These are phyloP conservation scores for Raffaelea arxii DNA, from an alignment of 2,329 filamentous ascomycete genomes.

Conservation along the genomic window DNA sequence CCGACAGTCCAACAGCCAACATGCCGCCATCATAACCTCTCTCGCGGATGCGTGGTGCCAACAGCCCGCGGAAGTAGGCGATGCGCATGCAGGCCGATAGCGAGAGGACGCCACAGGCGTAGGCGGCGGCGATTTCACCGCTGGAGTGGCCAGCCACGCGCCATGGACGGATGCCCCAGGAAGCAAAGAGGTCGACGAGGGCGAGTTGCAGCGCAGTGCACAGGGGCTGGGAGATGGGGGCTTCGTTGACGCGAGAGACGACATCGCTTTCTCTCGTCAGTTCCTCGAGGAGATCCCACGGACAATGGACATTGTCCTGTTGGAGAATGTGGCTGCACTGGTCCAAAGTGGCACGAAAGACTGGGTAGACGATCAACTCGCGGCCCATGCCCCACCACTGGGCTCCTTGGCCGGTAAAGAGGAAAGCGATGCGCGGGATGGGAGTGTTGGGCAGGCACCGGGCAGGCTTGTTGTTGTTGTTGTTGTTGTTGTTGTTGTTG, in stretches of 20 bases:
- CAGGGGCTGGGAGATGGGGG: conserved; percentile 18
- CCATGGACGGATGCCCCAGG: conserved; percentile 24
- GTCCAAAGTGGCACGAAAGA: background rate
- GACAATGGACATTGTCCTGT: no score
- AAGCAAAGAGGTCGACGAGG: conserved; percentile 24
- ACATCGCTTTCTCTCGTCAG: conserved; percentile 12
- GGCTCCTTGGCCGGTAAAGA: conserved; percentile 21
- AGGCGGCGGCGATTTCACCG: conserved; percentile 35
- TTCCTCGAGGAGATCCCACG: conserved; percentile 15
- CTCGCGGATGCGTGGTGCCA: conserved; percentile 31
- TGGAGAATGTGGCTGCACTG: background rate
- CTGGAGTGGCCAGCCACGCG: conserved; percentile 30
- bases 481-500: conserved; percentile 22
- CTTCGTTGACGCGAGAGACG: conserved; percentile 17
- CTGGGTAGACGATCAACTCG: conserved; percentile 5
- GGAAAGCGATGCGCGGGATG: conserved; percentile 26
- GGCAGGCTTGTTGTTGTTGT: conserved; percentile 26
- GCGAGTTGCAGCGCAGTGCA: conserved; percentile 30
- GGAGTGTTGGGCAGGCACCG: no score
- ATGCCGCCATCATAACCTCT: conserved; percentile 36
- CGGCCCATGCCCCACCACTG: conserved; percentile 18
- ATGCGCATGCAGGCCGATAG: conserved; percentile 35
- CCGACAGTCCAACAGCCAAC: conserved; percentile 43
- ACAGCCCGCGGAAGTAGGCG: conserved; percentile 38
- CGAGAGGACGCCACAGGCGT: conserved; percentile 33